These are phyloP conservation scores for Helianthus annuus DNA, from an alignment of 129 eudicot species.

Conservation along the genomic window DNA sequence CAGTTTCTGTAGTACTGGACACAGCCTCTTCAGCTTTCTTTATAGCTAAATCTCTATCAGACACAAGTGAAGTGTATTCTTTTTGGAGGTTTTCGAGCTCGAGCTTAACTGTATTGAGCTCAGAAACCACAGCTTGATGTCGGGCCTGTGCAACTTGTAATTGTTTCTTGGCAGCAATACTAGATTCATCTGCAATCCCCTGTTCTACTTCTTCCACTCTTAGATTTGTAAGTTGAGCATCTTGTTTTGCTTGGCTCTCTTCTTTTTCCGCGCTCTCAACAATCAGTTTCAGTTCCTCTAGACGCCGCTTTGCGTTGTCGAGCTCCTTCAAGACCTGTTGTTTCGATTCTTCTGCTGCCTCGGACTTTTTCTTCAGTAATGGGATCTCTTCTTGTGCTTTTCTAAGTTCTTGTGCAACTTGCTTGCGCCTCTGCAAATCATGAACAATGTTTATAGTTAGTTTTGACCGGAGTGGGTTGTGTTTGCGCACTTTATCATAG, in stretches of 20 bases:
- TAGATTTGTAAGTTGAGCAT: constrained; percentile 70
- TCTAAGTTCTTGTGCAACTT: constrained; percentile 58
- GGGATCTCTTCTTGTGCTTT: constrained; percentile 72
- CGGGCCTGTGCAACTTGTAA: constrained; percentile 74
- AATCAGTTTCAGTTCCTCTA: constrained; percentile 77
- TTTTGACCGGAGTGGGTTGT: neutral
- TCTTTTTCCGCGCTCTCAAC: constrained; percentile 78
- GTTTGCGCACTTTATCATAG: neutral
- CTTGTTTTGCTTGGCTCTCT: constrained; percentile 82
- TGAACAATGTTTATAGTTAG: neutral
- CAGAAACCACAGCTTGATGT: constrained; percentile 57
- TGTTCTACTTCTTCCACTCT: constrained; percentile 76
- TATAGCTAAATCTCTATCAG: constrained; percentile 56
- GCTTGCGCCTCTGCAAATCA: constrained; percentile 55
- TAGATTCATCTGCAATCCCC: constrained; percentile 74
- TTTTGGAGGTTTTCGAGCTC: constrained; percentile 55
- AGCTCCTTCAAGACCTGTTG: constrained; percentile 58
- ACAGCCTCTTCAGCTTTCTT: constrained; percentile 62
- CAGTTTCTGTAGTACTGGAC: constrained; percentile 50
- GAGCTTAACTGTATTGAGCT: constrained; percentile 44
- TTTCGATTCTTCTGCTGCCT: constrained; percentile 76
- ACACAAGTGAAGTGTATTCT: constrained; percentile 43
- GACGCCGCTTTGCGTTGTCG: constrained; percentile 57
- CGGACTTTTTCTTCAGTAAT: constrained; percentile 46
- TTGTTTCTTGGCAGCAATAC: constrained; percentile 78